These are phyloP conservation scores for Colletotrichum costaricense DNA, from an alignment of 2,329 filamentous ascomycete genomes.

Conservation along the genomic window DNA sequence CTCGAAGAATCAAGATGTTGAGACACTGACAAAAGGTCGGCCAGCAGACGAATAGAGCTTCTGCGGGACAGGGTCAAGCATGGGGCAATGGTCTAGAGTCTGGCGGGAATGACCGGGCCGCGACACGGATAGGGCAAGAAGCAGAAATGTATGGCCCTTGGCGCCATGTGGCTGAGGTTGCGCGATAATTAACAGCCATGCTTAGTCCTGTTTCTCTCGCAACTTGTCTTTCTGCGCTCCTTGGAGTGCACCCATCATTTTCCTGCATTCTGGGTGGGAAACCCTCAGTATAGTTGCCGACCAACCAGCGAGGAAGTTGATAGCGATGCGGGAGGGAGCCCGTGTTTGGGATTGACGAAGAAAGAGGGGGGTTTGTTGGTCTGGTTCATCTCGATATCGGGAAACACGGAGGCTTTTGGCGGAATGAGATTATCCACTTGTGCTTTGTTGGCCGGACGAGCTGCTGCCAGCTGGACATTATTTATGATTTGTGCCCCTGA, in stretches of 20 bases:
- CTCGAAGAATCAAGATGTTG: not conserved
- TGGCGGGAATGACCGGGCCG: constrained; percentile 8
- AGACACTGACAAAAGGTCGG: not conserved
- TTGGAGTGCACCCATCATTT: not conserved
- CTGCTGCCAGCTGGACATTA: constrained; percentile 18
- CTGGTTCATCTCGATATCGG: constrained; percentile 21
- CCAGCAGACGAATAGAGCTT: not conserved
- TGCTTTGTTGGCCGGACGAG: constrained; percentile 27
- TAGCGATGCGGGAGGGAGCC: not conserved
- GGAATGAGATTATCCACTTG: constrained; percentile 30
- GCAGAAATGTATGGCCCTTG: constrained; percentile 2
- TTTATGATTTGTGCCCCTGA: constrained; percentile 23
- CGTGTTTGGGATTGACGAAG: constrained; percentile 24
- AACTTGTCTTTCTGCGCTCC: not conserved
- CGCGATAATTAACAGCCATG: not conserved
- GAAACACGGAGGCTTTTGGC: constrained; percentile 18
- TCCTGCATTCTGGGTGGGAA: not conserved
- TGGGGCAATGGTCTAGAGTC: constrained; percentile 7
- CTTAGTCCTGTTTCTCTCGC: constrained; percentile 4
- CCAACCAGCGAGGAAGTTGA: not conserved
- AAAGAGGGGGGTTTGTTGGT: not conserved
- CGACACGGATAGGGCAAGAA: constrained; percentile 8
- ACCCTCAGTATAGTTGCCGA: not conserved
- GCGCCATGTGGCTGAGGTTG: constrained; percentile 27
- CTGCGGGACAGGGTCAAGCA: constrained; percentile 12